These are phyloP conservation scores for Scenedesmus sp. DNA, from an alignment of 163 green algal species.

Conservation along the genomic window DNA sequence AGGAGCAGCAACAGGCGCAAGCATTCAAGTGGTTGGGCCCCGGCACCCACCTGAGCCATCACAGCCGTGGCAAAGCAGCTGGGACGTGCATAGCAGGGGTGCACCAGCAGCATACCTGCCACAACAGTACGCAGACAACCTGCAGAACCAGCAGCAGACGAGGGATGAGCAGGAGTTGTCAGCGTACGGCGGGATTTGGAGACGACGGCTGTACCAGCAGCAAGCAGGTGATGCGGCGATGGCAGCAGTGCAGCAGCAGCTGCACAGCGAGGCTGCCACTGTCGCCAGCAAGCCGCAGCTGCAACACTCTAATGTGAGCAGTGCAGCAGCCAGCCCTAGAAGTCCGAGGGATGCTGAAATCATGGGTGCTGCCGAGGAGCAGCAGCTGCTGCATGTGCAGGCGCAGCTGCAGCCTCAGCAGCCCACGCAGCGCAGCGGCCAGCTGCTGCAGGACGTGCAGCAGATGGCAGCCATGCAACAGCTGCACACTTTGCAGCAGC, in stretches of 20 bases:
- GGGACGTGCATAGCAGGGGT: neutral
- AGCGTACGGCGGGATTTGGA: neutral
- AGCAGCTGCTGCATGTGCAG: neutral
- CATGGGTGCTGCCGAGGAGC: neutral
- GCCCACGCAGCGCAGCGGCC: neutral
- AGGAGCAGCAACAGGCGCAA: neutral
- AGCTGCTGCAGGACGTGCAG: neutral
- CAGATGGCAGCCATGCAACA: constrained; percentile 2
- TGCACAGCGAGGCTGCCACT: too few relatives aligned
- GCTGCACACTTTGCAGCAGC: neutral
- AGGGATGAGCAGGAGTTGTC: neutral
- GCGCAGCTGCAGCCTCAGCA: neutral
- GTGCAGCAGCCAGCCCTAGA: neutral
- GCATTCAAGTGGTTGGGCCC: neutral
- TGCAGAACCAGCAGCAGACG: constrained; percentile 6
- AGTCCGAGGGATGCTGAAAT: neutral
- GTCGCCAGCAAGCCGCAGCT: constrained; percentile 5
- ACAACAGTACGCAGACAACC: neutral
- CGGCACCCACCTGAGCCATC: neutral
- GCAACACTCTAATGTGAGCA: neutral
- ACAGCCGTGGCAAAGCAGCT: neutral
- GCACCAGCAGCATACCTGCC: neutral
- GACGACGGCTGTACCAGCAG: neutral
- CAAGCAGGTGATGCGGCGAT: neutral
- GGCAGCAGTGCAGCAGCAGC: neutral